Evolutionary conservation across 2,329 filamentous ascomycete species (phyloP), one percentile per base, ranked within the genome.

Genomic region (Phoma sp.): DNA sequence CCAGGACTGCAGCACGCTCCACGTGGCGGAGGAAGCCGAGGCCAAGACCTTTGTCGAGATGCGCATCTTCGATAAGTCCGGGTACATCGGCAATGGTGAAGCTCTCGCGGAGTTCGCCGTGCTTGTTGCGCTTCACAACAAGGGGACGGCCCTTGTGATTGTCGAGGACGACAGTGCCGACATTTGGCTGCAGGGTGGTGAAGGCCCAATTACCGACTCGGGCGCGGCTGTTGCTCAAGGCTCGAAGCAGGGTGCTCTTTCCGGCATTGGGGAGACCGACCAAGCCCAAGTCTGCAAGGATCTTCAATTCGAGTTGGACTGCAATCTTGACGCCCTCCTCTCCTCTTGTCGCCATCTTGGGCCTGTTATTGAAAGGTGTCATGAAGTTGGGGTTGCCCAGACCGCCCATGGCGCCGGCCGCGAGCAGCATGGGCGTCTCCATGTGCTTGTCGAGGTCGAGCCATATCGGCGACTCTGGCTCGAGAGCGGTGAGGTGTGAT

Each of bases 31-130:
- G 78, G 74, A 99, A 99, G 36, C 90, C 92, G 36, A 97, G 87
- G 0, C 95, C 95, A 0, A 99, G 84, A 0, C 95, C 95, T 61
- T 88, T 89, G 76, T 99, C 93, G 7, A 96, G 83, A 76, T 98
- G 93, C 0, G 95, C 95, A 61, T 91, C 92, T 74, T 96, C 88
- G 40, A 99, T 92, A 55, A 99, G 80, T 1, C 95, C 95, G 1
- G 95, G 95, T 52, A 99, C 98, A 73, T 99, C 95, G 14, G 95
- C 95, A 55, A 99, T 89, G 7, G 91, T 96, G 75, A 98, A 96
- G 52, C 90, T 87, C 1, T 89, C 92, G 28, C 92, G 84, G 1
- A 84, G 71, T 77, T 83, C 67, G 39, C 82, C 77, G 74, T 80
- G 73, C 65, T 76, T 65, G 68, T 71, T 61, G 66, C 76, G 66